These are phyloP conservation scores for Calophaca sinica DNA, from an alignment of 306 rosid genomes.

Conservation along the genomic window DNA sequence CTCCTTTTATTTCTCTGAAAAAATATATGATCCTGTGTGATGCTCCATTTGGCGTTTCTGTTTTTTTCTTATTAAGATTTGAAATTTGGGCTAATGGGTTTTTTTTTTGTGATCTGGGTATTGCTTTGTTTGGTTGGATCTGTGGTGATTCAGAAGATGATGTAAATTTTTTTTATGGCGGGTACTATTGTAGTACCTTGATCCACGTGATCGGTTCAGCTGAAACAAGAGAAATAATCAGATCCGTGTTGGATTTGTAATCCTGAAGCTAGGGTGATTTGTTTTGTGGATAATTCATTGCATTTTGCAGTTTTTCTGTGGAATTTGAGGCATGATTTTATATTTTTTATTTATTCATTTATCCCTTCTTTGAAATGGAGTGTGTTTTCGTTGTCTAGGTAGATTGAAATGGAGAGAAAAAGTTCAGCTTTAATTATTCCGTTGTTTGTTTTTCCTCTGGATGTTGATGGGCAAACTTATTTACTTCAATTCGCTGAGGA, in stretches of 20 bases:
- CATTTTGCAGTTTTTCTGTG: constrained; percentile 30
- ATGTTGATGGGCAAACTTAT: not conserved
- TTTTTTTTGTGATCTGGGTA: constrained; percentile 43
- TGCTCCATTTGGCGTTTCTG: constrained; percentile 18
- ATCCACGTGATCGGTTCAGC: constrained; percentile 42
- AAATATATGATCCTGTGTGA: not conserved
- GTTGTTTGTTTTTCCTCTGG: constrained; percentile 14
- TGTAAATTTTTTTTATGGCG: not conserved
- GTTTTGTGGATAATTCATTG: constrained; percentile 33
- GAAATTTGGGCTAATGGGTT: constrained; percentile 41
- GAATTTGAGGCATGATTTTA: constrained; percentile 8
- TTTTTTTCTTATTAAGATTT: not conserved
- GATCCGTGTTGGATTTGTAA: constrained; percentile 47
- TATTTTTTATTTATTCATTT: not conserved
- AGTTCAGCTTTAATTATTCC: not conserved
- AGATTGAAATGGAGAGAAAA: constrained; percentile 3
- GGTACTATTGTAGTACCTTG: constrained; percentile 39
- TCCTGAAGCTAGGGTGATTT: constrained; percentile 33
- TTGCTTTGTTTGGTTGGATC: constrained; percentile 59
- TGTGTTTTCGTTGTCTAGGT: constrained; percentile 17
- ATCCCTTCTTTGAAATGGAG: not conserved
- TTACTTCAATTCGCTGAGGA: constrained; percentile 7
- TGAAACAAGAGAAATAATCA: constrained; percentile 34
- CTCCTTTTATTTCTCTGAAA: not conserved
- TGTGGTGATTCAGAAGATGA: constrained; percentile 28